Base-by-base conservation (phyloP, 495 filamentous ascomycete species). In the Aeminium ludgeri region DNA sequence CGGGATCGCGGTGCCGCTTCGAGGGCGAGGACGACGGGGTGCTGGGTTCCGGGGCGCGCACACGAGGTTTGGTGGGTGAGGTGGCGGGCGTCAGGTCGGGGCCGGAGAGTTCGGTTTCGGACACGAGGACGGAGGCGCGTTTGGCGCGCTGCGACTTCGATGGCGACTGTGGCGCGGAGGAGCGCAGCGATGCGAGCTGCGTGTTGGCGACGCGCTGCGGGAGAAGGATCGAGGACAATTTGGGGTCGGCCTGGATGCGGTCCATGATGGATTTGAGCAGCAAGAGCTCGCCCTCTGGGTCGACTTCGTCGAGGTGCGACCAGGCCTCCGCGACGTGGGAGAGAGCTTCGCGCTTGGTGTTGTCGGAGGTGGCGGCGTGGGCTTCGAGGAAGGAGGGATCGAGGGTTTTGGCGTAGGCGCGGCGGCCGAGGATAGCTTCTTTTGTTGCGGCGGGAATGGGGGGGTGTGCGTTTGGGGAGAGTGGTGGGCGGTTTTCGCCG, bases 201-300 rank as follows among this genome's bases (percentile, higher is more conserved):
- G 45, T 41, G 3, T 50, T 54, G 13, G 46, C 43, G 6, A 45
- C 43, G 1, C 48, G 48, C 32, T 43, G 41, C 2, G 59, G 51
- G 7, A 55, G 52, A 3, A 61, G 52, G 0, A 57, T 50, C 30
- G 50, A 33, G 10, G 60, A 49, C 12, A 61, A 51, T 39, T 59
- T 60, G 1, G 55, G 37, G 30, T 63, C 56, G 28, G 59, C 54
- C 46, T 72, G 62, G 7, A 78, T 55, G 37, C 65, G 68, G 47
- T 73, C 72, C 33, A 85, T 71, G 30, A 84, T 73, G 36, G 68
- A 65, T 51, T 73, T 73, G 35, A 97, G 60, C 10, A 97, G 69
- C 36, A 87, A 76, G 50, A 85, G 91, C 20, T 86, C 73, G 19
- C 86, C 86, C 59, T 95, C 89, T 0, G 89, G 87, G 50, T 97